These are phyloP conservation scores for Leucosporidium scottii DNA, from an alignment of 768 basidiomycete species.

Conservation along the genomic window DNA sequence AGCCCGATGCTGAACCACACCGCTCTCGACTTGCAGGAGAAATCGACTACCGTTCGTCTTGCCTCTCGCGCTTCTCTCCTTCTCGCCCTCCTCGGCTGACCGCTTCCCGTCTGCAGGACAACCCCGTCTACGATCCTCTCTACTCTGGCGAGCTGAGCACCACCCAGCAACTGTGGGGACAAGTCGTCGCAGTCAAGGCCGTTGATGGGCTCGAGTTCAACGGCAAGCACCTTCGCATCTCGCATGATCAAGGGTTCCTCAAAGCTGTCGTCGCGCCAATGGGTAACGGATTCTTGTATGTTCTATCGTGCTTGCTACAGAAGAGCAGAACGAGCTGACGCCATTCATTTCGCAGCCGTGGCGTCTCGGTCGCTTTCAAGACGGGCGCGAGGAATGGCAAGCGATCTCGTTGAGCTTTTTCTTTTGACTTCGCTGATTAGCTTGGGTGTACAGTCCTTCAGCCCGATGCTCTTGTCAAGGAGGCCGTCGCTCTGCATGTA, in stretches of 20 bases:
- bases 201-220: conserved; percentile 18
- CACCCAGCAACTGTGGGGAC: background rate
- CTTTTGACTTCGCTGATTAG: background rate
- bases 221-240: conserved; percentile 21
- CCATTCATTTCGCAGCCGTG: background rate
- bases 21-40: background rate
- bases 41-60: conserved; percentile 3
- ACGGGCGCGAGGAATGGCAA: conserved; percentile 10
- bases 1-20: background rate
- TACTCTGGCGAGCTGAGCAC: background rate
- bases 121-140: conserved; percentile 11
- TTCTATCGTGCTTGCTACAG: background rate
- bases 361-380: conserved; percentile 17
- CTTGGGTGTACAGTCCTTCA: conserved; percentile 44
- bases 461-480: conserved; percentile 56
- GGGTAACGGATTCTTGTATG: conserved; percentile 15
- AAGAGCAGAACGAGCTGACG: background rate
- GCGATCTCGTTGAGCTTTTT: background rate
- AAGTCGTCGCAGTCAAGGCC: background rate
- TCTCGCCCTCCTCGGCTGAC: background rate
- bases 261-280: conserved; percentile 17
- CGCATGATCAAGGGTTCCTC: conserved; percentile 14
- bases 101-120: background rate
- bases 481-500: conserved; percentile 62
- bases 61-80: background rate